Conservation (phyloP, 2,329 filamentous ascomycete species). For the Calonectria crousiana region DNA sequence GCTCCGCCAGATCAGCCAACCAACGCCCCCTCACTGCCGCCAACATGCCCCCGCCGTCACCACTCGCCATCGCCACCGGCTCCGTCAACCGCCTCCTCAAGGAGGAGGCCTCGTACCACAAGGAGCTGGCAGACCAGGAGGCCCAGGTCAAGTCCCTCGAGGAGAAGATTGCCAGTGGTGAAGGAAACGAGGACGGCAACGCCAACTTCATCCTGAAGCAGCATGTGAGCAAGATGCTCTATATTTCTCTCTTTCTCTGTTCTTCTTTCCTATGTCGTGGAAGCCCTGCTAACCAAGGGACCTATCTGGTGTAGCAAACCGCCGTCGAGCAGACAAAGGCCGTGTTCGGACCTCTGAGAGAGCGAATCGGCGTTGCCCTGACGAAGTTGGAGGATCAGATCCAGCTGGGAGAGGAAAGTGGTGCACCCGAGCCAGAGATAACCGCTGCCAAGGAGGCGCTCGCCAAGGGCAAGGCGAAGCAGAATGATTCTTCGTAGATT, state of each 20-base stretch:
- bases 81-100: constrained; percentile 88
- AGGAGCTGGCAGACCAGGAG: constrained; percentile 83
- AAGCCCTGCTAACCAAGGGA: constrained; percentile 12
- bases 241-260: not conserved
- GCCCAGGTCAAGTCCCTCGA: constrained; percentile 77
- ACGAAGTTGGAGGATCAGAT: constrained; percentile 81
- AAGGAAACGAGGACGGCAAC: constrained; percentile 75
- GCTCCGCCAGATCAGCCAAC: constrained; percentile 4
- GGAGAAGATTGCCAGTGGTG: constrained; percentile 64
- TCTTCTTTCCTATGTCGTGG: too few relatives aligned
- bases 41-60: constrained; percentile 80
- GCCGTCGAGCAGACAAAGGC: constrained; percentile 90
- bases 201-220: constrained; percentile 85
- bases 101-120: constrained; percentile 91
- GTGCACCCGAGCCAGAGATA: constrained; percentile 62
- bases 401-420: constrained; percentile 69
- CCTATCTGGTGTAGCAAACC: constrained; percentile 67
- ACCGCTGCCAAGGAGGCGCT: constrained; percentile 67
- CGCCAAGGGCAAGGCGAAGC: constrained; percentile 58
- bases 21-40: not conserved
- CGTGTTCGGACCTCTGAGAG: constrained; percentile 79
- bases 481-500: constrained; percentile 28
- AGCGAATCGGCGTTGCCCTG: constrained; percentile 79
- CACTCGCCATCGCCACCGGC: constrained; percentile 83
- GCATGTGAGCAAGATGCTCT: constrained; percentile 70